phyloP scores from a whole-genome alignment of 78 protist genomes.

The Acrasis kona region DNA sequence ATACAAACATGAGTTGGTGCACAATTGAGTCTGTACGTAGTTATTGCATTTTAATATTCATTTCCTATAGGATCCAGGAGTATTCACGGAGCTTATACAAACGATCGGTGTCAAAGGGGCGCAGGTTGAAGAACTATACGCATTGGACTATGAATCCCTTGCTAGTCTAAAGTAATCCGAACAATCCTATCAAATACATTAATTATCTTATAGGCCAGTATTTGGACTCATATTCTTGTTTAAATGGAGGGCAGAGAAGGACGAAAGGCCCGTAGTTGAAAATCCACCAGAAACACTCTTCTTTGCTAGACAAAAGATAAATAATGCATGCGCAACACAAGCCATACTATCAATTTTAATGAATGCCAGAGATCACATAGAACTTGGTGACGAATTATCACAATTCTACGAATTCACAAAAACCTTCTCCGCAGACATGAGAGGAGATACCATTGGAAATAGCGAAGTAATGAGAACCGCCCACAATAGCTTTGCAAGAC shows the following conservation, averaged over 20 bases:
- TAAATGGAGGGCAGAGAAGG: conserved; percentile 62
- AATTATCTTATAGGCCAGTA: conserved; percentile 37
- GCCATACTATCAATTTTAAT: conserved; percentile 88
- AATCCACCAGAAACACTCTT: conserved; percentile 34
- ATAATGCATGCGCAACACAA: conserved; percentile 97
- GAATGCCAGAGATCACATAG: conserved; percentile 48
- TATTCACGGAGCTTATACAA: conserved; percentile 85
- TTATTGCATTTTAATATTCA: no score
- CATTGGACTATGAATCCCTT: conserved; percentile 64
- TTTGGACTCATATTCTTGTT: conserved; percentile 87
- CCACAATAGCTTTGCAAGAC: conserved; percentile 75
- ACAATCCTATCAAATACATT: background rate
- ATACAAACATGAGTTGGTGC: background rate
- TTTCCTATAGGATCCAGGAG: conserved; percentile 84
- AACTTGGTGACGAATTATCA: conserved; percentile 64
- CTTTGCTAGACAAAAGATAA: conserved; percentile 83
- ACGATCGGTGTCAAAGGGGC: conserved; percentile 80
- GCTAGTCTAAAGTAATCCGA: no score
- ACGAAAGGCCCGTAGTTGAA: conserved; percentile 3
- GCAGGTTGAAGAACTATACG: conserved; percentile 86
- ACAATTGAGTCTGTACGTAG: background rate
- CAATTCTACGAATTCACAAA: conserved; percentile 56
- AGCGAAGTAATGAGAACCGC: conserved; percentile 49
- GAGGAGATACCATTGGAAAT: conserved; percentile 74
- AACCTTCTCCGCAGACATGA: conserved; percentile 50